phyloP scores from a whole-genome alignment of 2,329 filamentous ascomycete species.

The Rutstroemia sp. region DNA sequence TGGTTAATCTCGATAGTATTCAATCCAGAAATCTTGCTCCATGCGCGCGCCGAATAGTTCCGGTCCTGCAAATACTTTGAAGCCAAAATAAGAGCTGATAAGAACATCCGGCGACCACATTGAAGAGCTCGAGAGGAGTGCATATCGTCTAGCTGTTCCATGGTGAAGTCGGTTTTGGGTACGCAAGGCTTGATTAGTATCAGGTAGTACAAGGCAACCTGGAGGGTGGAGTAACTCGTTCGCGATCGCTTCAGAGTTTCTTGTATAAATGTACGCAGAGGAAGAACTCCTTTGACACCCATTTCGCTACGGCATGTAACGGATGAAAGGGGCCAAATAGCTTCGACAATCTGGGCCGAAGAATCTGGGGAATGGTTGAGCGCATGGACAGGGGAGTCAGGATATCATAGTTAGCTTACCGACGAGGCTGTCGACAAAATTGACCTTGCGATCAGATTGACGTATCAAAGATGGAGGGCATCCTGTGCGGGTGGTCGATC shows the following conservation, averaged over 20 bases:
- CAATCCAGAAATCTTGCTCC: slow-evolving; percentile 98
- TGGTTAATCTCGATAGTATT: slow-evolving; percentile 91
- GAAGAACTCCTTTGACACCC: slow-evolving; percentile 70
- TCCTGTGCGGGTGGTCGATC: slow-evolving; percentile 47
- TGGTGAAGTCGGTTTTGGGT: slow-evolving; percentile 74
- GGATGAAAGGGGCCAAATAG: slow-evolving; percentile 91
- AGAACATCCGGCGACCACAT: slow-evolving; percentile 95
- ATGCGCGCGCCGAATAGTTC: slow-evolving; percentile 94
- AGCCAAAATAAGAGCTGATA: slow-evolving; percentile 87
- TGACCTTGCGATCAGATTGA: slow-evolving; percentile 86
- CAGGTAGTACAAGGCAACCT: slow-evolving; percentile 94
- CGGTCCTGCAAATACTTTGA: slow-evolving; percentile 98
- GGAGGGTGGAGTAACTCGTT: slow-evolving; percentile 94
- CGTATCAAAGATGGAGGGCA: slow-evolving; percentile 71
- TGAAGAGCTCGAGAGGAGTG: slow-evolving; percentile 74
- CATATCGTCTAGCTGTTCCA: slow-evolving; percentile 71
- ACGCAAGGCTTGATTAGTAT: slow-evolving; percentile 89
- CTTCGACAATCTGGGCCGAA: slow-evolving; percentile 92
- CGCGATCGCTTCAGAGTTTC: slow-evolving; percentile 91
- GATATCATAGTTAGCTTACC: slow-evolving; percentile 58
- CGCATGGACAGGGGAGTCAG: slow-evolving; percentile 22
- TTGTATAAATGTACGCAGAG: slow-evolving; percentile 92
- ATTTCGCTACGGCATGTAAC: slow-evolving; percentile 67
- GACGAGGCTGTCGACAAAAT: slow-evolving; percentile 94
- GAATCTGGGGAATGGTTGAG: slow-evolving; percentile 60